These are phyloP conservation scores for Fusarium sp. DNA, from an alignment of 2,329 filamentous ascomycete genomes.

Conservation along the genomic window DNA sequence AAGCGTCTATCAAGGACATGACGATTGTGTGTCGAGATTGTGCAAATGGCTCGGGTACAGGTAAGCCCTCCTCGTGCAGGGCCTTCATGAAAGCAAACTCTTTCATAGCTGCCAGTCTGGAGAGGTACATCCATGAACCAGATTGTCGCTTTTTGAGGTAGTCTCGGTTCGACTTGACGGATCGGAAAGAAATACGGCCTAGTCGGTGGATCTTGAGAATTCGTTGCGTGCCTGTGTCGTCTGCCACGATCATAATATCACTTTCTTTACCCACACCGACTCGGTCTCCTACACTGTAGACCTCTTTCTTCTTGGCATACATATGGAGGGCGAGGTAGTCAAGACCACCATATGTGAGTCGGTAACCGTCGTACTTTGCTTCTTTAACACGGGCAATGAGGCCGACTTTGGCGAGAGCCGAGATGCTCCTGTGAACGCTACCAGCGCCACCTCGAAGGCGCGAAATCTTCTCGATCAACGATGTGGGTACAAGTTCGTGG, in stretches of 20 bases:
- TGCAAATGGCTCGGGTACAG: slow-evolving; percentile 86
- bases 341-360: slow-evolving; percentile 93
- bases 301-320: slow-evolving; percentile 79
- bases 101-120: slow-evolving; percentile 88
- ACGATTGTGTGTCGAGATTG: slow-evolving; percentile 96
- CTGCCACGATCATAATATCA: slow-evolving; percentile 94
- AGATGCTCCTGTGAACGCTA: slow-evolving; percentile 88
- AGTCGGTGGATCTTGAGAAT: slow-evolving; percentile 97
- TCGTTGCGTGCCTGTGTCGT: slow-evolving; percentile 78
- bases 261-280: slow-evolving; percentile 98
- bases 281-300: slow-evolving; percentile 94
- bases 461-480: slow-evolving; percentile 85
- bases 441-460: slow-evolving; percentile 81
- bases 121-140: slow-evolving; percentile 98
- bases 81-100: slow-evolving; percentile 96
- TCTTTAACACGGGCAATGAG: slow-evolving; percentile 95
- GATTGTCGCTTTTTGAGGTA: slow-evolving; percentile 85
- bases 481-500: slow-evolving; percentile 94
- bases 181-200: slow-evolving; percentile 95
- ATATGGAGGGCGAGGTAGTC: slow-evolving; percentile 97
- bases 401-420: slow-evolving; percentile 88
- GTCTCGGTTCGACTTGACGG: slow-evolving; percentile 94
- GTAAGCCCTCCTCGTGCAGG: slow-evolving; percentile 83
- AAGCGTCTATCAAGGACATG: slow-evolving; percentile 93
- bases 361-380: slow-evolving; percentile 96